Base-by-base conservation (phyloP, 2,329 filamentous ascomycete genomes). In the Phialemonium atrogriseum region DNA sequence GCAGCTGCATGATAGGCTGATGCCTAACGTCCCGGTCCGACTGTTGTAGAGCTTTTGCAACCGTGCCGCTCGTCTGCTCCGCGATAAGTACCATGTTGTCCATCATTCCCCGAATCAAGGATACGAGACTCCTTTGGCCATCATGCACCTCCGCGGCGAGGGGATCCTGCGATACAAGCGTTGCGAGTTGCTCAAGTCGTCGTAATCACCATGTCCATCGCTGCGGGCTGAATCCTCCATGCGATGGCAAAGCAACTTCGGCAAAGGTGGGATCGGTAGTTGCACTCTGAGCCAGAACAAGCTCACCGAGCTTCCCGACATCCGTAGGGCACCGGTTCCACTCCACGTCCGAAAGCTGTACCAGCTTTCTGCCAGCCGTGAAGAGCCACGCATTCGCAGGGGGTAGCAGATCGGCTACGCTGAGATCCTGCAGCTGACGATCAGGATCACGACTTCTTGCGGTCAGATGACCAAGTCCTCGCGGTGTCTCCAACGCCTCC, bases 151-250 rank as follows among this genome's bases (percentile, higher is more conserved):
- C 25, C 25, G 5, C 10, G 13, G 25, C 25, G 7, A 16, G 13
- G 11, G 13, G 7, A 27, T 27, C 25, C 25, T 17, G 25, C 10
- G 13, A 16, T 17, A 10, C 15, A 13, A 27, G 25, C 13, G 14
- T 18, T 17, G 13, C 25, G 25, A 27, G 13, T 11, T 27, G 13
- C 25, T 27, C 25, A 17, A 27, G 25, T 11, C 25, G 25, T 17
- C 25, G 25, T 18, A 27, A 17, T 17, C 25, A 27, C 25, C 25
- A 27, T n/a, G n/a, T 27, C 25, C 25, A 27, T 17, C 25, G 13
- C 25, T 17, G 25, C 25, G 25, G 25, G 14, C 25, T 27, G 25
- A 27, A 27, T 27, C 25, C 25, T 18, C 14, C 25, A 27, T 27
- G 25, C 25, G 14, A 8, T 9, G 25, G 25, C 24, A 26, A 14